A percentile compares a stretch with the other conserved stretches of the same genome.
These are phyloP conservation scores for Eucalyptus dawsonii DNA, from an alignment of 345 rosid species.

Conservation along the genomic window DNA sequence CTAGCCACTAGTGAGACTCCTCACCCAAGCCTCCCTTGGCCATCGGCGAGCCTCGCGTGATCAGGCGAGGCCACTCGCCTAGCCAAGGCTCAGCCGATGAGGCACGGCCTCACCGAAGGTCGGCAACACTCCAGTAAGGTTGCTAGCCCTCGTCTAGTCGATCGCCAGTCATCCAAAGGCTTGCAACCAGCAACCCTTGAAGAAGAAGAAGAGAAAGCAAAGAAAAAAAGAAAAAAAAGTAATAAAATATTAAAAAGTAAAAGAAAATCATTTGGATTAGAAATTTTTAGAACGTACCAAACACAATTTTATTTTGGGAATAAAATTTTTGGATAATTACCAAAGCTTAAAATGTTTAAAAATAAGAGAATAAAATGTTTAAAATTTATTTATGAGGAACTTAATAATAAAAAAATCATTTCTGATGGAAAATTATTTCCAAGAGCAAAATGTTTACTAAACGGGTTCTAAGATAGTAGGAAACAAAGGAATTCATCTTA, in stretches of 20 bases:
- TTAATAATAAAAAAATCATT: too few relatives aligned
- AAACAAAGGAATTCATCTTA: neutral
- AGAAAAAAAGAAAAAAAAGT: too few relatives aligned
- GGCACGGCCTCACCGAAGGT: accelerated
- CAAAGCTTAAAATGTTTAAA: accelerated
- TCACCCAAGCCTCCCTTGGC: accelerated
- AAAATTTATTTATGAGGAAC: accelerated
- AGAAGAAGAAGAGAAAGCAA: too few relatives aligned
- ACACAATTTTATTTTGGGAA: accelerated
- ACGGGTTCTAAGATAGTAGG: accelerated
- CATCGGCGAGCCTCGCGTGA: accelerated
- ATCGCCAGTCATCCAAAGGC: accelerated
- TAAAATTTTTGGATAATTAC: accelerated
- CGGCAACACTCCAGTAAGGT: accelerated
- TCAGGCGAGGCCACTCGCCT: accelerated
- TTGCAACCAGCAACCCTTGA: too few relatives aligned
- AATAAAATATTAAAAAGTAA: too few relatives aligned
- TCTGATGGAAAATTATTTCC: accelerated
- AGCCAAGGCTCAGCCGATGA: too few relatives aligned
- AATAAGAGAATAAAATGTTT: too few relatives aligned
- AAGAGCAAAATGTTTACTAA: accelerated
- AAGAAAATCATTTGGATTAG: too few relatives aligned
- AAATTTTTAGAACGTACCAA: too few relatives aligned
- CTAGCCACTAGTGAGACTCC: too few relatives aligned
- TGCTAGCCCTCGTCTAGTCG: accelerated